Evolutionary conservation across 2,329 filamentous ascomycete species (phyloP).

Genomic region (Fusarium kyushuense): DNA sequence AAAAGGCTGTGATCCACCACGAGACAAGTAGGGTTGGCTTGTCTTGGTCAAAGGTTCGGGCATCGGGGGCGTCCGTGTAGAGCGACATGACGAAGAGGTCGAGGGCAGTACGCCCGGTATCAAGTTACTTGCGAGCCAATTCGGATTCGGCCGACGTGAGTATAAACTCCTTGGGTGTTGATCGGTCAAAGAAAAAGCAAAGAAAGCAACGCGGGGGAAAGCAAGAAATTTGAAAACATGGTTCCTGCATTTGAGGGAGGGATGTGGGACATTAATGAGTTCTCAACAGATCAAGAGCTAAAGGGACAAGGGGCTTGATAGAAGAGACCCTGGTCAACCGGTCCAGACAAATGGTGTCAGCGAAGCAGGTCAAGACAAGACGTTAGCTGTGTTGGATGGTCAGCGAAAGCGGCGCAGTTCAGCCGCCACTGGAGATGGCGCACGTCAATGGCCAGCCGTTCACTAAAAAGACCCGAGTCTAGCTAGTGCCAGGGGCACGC

Average conservation of each 20-base stretch:
- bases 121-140: constrained; percentile 5
- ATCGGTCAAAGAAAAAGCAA: neutral
- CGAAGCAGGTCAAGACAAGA: constrained; percentile 4
- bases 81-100: constrained; percentile 60
- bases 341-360: constrained; percentile 24
- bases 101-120: constrained; percentile 29
- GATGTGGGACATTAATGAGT: constrained; percentile 32
- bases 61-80: constrained; percentile 64
- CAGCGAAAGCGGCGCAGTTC: constrained; percentile 30
- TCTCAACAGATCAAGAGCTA: neutral
- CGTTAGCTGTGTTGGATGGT: constrained; percentile 9
- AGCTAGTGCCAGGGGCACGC: constrained; percentile 19
- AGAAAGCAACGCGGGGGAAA: constrained; percentile 1
- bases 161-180: neutral
- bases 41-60: constrained; percentile 62
- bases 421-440: constrained; percentile 7
- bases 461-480: neutral
- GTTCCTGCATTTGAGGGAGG: constrained; percentile 6
- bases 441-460: constrained; percentile 25
- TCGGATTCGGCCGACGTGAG: neutral
- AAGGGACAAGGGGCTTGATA: constrained; percentile 10
- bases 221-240: constrained; percentile 9
- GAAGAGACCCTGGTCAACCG: constrained; percentile 12
- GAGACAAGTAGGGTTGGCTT: constrained; percentile 90
- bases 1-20: constrained; percentile 91